Evolutionary conservation across 805 yeast species (phyloP), one percentile per base, ranked within the genome.

Genomic region (Teunomyces stri): DNA sequence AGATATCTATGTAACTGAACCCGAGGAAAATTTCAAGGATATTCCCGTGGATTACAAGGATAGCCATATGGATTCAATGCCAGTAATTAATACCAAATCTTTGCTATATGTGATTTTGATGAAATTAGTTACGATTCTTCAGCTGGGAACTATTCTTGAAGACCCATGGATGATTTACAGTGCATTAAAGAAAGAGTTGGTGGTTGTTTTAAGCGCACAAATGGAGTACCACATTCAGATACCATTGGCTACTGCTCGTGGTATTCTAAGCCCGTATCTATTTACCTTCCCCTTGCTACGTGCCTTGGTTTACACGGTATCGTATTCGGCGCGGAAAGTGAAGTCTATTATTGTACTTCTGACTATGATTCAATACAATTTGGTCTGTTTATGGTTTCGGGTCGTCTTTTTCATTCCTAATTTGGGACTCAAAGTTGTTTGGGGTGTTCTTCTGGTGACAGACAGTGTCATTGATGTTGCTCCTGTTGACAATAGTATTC

Each of bases 361-460:
- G 16, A 27, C 40, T 6, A 45, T 51, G 30, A 35, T 64, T 2
- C 69, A 66, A 2, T 50, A 51, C 22, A 53, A 57, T 42, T 22
- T 51, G 7, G 11, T 51, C 4, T 38, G 56, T 6, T 28, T 52
- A 11, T 50, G 47, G 37, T 16, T 59, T 5, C 50, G 55, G n/a
- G 34, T 58, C 1, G 18, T 47, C 12, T 43, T 61, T 9, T 60
- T 61, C 34, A 6, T 63, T 10, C 68, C 69, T 3, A 52, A 46
- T 37, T 41, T 61, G 5, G 21, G 60, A 13, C n/a, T 61, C 9
- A 56, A 54, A 18, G 22, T 37, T 7, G 29, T 37, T 11, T 37
- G 40, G 40, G 25, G 40, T 6, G 16, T 3, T 21, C 11, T 37
- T 12, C 16, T 37, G 28, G 40, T 15, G 16, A 11, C 18, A n/a